Evolutionary conservation across 495 filamentous ascomycete species (phyloP).

Genomic region (Lophium mytilinum): DNA sequence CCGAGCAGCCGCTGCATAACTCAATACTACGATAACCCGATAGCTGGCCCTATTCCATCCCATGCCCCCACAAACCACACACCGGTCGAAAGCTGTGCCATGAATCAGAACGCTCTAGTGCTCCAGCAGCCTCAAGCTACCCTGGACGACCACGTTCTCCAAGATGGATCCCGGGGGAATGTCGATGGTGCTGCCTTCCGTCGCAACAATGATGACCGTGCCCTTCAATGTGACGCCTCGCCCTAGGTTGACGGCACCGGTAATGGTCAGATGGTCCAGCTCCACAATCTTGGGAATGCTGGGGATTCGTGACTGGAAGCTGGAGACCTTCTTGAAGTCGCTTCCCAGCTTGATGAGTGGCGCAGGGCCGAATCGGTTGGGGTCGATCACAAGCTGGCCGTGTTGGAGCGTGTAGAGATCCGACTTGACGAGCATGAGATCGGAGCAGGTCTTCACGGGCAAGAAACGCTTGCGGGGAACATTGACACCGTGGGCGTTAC

Average conservation of each 20-base stretch:
- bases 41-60: too few species aligned
- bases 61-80: too few species aligned
- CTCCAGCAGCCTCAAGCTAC: slow-evolving; percentile 88
- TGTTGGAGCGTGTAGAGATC: slow-evolving; percentile 99
- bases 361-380: slow-evolving; percentile 93
- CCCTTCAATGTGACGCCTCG: slow-evolving; percentile 93
- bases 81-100: too few species aligned
- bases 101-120: slow-evolving; percentile 48
- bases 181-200: slow-evolving; percentile 96
- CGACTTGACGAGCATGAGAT: slow-evolving; percentile 99
- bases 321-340: slow-evolving; percentile 99
- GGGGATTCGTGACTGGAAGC: slow-evolving; percentile 96
- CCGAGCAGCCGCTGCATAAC: neutral
- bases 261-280: slow-evolving; percentile 95
- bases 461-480: slow-evolving; percentile 96
- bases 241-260: slow-evolving; percentile 91
- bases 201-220: slow-evolving; percentile 99
- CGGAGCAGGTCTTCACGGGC: slow-evolving; percentile 99
- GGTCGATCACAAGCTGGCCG: slow-evolving; percentile 93
- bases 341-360: slow-evolving; percentile 97
- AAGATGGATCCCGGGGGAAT: slow-evolving; percentile 91
- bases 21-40: neutral
- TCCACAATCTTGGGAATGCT: slow-evolving; percentile 97
- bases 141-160: slow-evolving; percentile 99
- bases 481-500: slow-evolving; percentile 98